A percentile compares a stretch with the other conserved stretches of the same genome.
phyloP scores from a whole-genome alignment of 257 asterid species.

The Solanum chiquidenum region DNA sequence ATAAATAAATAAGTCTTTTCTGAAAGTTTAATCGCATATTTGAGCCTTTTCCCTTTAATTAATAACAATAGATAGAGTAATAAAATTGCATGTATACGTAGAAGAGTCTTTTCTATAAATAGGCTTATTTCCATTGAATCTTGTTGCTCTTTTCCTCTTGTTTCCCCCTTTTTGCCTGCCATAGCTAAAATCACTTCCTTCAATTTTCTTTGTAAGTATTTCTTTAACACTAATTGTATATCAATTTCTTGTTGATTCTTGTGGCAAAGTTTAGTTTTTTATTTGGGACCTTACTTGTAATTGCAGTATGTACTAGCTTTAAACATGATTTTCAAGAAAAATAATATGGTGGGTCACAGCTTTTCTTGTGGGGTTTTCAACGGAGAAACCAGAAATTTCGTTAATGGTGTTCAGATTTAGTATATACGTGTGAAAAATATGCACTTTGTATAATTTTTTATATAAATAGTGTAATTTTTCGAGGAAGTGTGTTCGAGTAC shows the following conservation, averaged over 20 bases:
- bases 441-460: fast-evolving
- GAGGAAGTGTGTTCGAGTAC: too few relatives aligned
- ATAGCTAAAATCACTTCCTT: not conserved
- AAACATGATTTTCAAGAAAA: not conserved
- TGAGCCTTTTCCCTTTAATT: too few relatives aligned
- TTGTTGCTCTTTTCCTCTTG: not conserved
- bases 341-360: not conserved
- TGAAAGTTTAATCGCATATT: too few relatives aligned
- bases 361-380: not conserved
- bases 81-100: not conserved
- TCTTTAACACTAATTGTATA: not conserved
- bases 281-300: not conserved
- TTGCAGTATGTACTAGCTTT: not conserved
- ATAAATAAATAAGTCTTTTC: too few relatives aligned
- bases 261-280: not conserved
- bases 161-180: not conserved
- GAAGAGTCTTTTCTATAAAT: not conserved
- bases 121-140: not conserved
- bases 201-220: not conserved
- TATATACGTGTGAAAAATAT: not conserved
- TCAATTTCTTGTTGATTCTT: not conserved
- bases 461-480: too few relatives aligned
- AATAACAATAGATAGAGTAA: too few relatives aligned
- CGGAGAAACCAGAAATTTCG: not conserved
- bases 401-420: too few relatives aligned